Base-by-base conservation (phyloP, 2,329 filamentous ascomycete genomes). In the Pseudogymnoascus sp. region DNA sequence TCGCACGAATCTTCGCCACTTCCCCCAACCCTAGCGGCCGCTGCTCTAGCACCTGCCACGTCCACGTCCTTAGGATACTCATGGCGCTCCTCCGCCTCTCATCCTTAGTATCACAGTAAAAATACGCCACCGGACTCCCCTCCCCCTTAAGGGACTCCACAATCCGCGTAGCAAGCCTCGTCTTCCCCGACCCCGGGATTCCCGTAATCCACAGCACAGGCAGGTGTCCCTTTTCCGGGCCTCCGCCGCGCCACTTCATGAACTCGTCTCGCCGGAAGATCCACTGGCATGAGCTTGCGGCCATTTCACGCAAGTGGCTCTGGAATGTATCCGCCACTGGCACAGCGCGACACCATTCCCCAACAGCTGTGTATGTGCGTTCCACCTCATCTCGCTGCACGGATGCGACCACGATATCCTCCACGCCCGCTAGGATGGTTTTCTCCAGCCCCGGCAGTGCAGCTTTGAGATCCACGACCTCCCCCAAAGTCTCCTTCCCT, bases 311-410 rank as follows among this genome's bases (percentile, higher is more conserved):
- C 5, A 54, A 9, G 5, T 54, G 47, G 26, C 26, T 33, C n/a
- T 54, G 47, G 7, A 54, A 54, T 1, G 47, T 54, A 54, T 54
- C 47, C 26, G 47, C 47, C 47, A 54, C 47, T 29, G 47, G 47
- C 26, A 54, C 47, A 5, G 47, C 47, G n/a, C 47, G 47, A 54
- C 47, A 54, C 47, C 47, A 54, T 9, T 31, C n/a, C 26, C 47
- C 47, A 1, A 54, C 47, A 1, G 26, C 29, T n/a, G 47, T 54
- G n/a, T 33, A 54, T 10, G 15, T 17, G n/a, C 47, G 47, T 11
- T 54, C 26, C 8, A 2, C 47, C 26, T 54, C 26, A n/a, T 7
- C n/a, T 4, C 47, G n/a, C 47, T 54, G 47, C 8, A n/a, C 47
- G 8, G 26, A 33, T 4, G 47, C 47, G 2, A 33, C 5, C 1